These are phyloP conservation scores for Aspergillus chevalieri DNA, from an alignment of 2,329 filamentous ascomycete species.

Conservation along the genomic window DNA sequence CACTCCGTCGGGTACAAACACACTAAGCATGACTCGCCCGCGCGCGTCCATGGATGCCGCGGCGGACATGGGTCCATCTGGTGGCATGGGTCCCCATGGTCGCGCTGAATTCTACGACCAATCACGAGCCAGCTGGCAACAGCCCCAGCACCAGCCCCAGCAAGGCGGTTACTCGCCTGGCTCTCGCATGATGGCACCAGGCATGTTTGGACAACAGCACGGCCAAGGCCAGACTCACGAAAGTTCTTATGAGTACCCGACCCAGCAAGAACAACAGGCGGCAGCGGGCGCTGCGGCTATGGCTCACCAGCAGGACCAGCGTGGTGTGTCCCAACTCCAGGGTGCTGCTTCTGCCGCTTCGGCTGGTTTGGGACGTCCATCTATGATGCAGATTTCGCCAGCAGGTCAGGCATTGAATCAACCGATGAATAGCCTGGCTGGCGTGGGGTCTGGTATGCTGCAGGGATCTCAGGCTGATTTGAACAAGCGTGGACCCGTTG, in stretches of 20 bases:
- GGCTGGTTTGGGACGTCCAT: constrained; percentile 39
- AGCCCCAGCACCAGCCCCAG: constrained; percentile 26
- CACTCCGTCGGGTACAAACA: constrained; percentile 94
- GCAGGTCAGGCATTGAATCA: constrained; percentile 41
- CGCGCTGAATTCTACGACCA: constrained; percentile 38
- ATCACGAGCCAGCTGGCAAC: constrained; percentile 35
- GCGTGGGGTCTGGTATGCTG: constrained; percentile 53
- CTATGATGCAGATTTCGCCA: constrained; percentile 45
- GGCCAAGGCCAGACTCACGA: constrained; percentile 36
- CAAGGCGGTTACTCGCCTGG: constrained; percentile 37
- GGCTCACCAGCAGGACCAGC: constrained; percentile 59
- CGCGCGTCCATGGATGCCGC: constrained; percentile 31
- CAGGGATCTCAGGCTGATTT: constrained; percentile 49
- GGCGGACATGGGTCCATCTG: constrained; percentile 26
- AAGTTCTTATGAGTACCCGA: constrained; percentile 38
- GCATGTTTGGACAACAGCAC: constrained; percentile 32
- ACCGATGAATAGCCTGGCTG: constrained; percentile 56
- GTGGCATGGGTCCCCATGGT: constrained; percentile 24
- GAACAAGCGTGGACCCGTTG: constrained; percentile 88
- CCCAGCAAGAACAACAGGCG: constrained; percentile 41
- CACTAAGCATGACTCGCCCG: constrained; percentile 64
- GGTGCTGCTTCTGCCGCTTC: constrained; percentile 59
- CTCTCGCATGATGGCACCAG: constrained; percentile 30
- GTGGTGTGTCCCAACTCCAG: constrained; percentile 60
- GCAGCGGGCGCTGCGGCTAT: constrained; percentile 40